A percentile compares a stretch with the other conserved stretches of the same genome.
These are phyloP conservation scores for Wickerhamiella kurtzmanii DNA, from an alignment of 805 yeast genomes.

Conservation along the genomic window DNA sequence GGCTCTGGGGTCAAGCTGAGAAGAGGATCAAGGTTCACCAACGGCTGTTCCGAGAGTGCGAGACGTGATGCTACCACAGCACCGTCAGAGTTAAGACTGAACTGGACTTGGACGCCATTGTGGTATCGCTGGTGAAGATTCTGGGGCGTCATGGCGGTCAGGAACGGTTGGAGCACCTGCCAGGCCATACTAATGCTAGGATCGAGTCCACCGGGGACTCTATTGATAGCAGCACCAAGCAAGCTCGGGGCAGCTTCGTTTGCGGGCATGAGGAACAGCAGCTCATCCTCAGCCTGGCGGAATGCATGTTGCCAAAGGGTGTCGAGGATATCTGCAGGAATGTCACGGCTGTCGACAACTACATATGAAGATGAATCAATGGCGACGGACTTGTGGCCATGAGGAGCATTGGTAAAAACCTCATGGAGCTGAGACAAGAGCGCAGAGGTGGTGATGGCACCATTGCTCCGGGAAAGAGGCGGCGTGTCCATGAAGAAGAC, in stretches of 20 bases:
- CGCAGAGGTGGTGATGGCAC: constrained; percentile 24
- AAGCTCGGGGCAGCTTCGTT: constrained; percentile 23
- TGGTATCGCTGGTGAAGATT: constrained; percentile 26
- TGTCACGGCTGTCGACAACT: constrained; percentile 20
- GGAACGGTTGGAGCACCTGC: constrained; percentile 27
- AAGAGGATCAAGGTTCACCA: constrained; percentile 23
- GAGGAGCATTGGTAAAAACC: constrained; percentile 18
- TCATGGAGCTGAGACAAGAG: constrained; percentile 26
- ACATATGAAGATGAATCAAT: constrained; percentile 25
- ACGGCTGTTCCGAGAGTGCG: constrained; percentile 21
- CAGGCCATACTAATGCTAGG: constrained; percentile 25
- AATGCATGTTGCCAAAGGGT: constrained; percentile 30
- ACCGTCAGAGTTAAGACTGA: constrained; percentile 25
- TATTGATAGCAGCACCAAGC: constrained; percentile 21
- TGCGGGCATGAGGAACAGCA: constrained; percentile 25
- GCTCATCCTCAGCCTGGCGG: constrained; percentile 30
- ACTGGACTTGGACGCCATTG: constrained; percentile 23
- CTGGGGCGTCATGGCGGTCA: constrained; percentile 27
- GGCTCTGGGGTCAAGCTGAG: constrained; percentile 16
- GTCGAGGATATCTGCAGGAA: constrained; percentile 25
- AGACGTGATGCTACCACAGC: constrained; percentile 24
- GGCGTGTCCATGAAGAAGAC: constrained; percentile 21
- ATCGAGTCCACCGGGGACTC: constrained; percentile 25
- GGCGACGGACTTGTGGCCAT: constrained; percentile 13
- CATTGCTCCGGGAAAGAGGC: constrained; percentile 22